Evolutionary conservation across 129 eudicot species (phyloP).

Genomic region (Smallanthus sonchifolius): DNA sequence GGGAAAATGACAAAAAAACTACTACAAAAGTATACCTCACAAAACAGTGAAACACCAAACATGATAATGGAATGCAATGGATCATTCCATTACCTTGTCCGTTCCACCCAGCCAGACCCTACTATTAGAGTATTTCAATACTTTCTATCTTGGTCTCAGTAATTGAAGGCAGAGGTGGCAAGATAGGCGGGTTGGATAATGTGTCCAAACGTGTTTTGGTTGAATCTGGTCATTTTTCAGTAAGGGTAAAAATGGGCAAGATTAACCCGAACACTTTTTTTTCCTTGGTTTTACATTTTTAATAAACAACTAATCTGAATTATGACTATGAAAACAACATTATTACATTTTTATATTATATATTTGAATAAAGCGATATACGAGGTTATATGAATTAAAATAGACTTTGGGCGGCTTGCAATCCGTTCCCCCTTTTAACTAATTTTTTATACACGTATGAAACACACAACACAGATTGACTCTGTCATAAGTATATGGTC

Average conservation of each 20-base stretch:
- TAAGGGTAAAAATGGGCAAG: background rate
- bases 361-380: background rate
- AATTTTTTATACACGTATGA: background rate
- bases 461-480: background rate
- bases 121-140: background rate
- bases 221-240: background rate
- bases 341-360: background rate
- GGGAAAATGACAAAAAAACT: background rate
- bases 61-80: background rate
- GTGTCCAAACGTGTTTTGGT: background rate
- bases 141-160: background rate
- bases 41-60: background rate
- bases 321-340: background rate
- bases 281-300: background rate
- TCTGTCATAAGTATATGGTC: background rate
- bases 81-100: background rate
- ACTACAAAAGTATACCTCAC: background rate
- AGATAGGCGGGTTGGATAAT: background rate
- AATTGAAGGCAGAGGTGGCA: background rate
- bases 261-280: background rate
- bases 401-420: background rate
- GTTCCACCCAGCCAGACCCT: background rate
- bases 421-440: background rate
- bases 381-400: background rate
- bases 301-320: background rate